These are phyloP conservation scores for Clavaria fumosa DNA, from an alignment of 768 basidiomycete species.

Conservation along the genomic window DNA sequence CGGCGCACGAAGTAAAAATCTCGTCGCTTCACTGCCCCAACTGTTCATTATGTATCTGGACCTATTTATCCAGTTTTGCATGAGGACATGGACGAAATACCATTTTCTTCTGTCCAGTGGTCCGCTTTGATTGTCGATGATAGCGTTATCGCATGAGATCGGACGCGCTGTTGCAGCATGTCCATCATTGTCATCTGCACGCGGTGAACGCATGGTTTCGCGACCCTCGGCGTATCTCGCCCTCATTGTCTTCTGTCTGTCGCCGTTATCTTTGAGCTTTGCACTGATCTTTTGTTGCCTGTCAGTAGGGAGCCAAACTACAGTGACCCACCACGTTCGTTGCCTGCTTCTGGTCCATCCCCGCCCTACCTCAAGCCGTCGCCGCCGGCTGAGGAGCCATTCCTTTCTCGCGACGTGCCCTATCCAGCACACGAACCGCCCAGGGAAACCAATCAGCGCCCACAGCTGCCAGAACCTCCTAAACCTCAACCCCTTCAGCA, in stretches of 20 bases:
- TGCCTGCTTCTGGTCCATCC: conserved; percentile 24
- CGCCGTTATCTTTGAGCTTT: conserved; percentile 9
- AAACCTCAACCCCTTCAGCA: conserved; percentile 13
- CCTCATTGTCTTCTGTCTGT: conserved; percentile 9
- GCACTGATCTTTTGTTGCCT: conserved; percentile 19
- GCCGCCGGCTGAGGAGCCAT: conserved; percentile 24
- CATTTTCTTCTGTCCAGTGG: too few relatives aligned
- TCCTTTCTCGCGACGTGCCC: conserved; percentile 15
- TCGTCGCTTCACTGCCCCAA: too few relatives aligned
- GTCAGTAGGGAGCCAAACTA: conserved; percentile 35
- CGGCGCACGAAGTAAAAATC: too few relatives aligned
- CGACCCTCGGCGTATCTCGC: conserved; percentile 14
- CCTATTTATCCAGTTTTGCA: too few relatives aligned
- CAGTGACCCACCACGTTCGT: conserved; percentile 29
- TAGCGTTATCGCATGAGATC: too few relatives aligned
- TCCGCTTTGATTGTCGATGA: too few relatives aligned
- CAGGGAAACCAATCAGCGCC: conserved; percentile 25
- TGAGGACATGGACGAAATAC: too few relatives aligned
- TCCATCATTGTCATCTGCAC: too few relatives aligned
- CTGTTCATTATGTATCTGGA: too few relatives aligned
- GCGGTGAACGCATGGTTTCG: too few relatives aligned
- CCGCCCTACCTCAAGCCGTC: conserved; percentile 26
- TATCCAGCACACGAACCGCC: conserved; percentile 28
- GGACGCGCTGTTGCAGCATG: too few relatives aligned
- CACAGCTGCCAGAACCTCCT: conserved; percentile 18